A percentile compares a stretch with the other conserved stretches of the same genome.
Evolutionary conservation across 1,139 yeast genomes (phyloP).

Genomic region (Geotrichum phurueaensis): DNA sequence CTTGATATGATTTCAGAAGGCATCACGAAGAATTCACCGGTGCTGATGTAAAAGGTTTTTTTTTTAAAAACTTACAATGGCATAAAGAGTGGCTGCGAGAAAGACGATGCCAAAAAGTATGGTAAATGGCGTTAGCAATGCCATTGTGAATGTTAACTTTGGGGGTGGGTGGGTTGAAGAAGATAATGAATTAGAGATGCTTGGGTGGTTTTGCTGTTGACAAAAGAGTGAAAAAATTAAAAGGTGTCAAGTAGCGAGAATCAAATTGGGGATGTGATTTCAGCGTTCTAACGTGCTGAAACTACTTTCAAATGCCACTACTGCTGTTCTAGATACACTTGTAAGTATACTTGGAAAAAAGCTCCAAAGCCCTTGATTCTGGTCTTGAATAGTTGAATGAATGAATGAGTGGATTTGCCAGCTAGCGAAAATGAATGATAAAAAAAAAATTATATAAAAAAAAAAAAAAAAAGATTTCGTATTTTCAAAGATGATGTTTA

Average conservation of each 20-base stretch:
- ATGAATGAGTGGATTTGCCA: too few species aligned
- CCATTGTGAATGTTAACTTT: background rate
- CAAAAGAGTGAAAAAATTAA: background rate
- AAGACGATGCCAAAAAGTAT: constrained; percentile 2
- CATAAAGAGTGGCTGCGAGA: background rate
- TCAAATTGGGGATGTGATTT: background rate
- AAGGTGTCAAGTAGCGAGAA: background rate
- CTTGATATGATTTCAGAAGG: background rate
- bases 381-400: too few species aligned
- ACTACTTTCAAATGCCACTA: too few species aligned
- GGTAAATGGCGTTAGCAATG: background rate
- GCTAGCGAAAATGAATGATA: too few species aligned
- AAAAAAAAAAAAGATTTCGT: background rate
- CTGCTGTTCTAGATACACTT: too few species aligned
- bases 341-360: too few species aligned
- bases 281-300: too few species aligned
- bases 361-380: too few species aligned
- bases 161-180: too few species aligned
- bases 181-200: background rate
- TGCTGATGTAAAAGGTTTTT: background rate
- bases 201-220: background rate
- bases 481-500: constrained; percentile 1
- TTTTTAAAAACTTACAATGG: constrained; percentile 3
- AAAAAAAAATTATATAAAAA: too few species aligned
- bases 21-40: background rate